Base-by-base conservation (phyloP, 352 stramenopile species). In the Phytophthora rubi region DNA sequence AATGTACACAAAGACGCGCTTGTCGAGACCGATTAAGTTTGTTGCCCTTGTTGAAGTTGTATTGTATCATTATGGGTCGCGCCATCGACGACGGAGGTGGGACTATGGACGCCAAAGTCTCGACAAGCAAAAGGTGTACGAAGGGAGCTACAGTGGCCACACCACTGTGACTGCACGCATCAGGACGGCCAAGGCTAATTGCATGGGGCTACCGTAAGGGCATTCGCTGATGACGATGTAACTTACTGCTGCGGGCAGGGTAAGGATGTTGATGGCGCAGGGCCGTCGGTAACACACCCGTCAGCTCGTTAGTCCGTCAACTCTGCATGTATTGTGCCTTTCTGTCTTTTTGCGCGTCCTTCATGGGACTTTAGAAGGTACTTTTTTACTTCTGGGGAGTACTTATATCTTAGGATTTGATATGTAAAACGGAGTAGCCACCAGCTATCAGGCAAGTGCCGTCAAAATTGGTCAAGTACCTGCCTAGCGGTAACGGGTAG, bases 171-270 rank as follows among this genome's bases (percentile, higher is more conserved):
- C 16, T 49, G 42, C 42, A 63, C 44, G 30, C 64, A 30, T 53
- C 35, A 49, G 15, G 16, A 47, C 39, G 39, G 39, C 13, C 39
- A 10, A 47, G 4, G 39, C 10, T n/a, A 47, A 47, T 47, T 18
- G 15, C 39, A 6, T n/a, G 39, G n/a, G 15, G 39, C 39, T 18
- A 18, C 39, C 10, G 39, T 47, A n/a, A 15, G 10, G 9, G 37
- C 12, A 37, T 18, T 62, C 53, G 65, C 65, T 73, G 65, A 72
- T 33, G n/a, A 64, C 59, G 59, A 73, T 68, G 65, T 69, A 73
- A 35, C 35, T 21, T 39, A 15, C 37, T 44, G 37, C 12, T 44
- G 37, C 37, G 37, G 37, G 37, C 37, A 15, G 37, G 16, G 12
- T 10, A 44, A 15, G 37, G 37, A 44, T 44, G 37, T 44, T 44